Percentiles rank a stretch among this genome's conserved stretches.
Conservation (phyloP, 2,329 filamentous ascomycete species). For the Fusarium nurragi region DNA sequence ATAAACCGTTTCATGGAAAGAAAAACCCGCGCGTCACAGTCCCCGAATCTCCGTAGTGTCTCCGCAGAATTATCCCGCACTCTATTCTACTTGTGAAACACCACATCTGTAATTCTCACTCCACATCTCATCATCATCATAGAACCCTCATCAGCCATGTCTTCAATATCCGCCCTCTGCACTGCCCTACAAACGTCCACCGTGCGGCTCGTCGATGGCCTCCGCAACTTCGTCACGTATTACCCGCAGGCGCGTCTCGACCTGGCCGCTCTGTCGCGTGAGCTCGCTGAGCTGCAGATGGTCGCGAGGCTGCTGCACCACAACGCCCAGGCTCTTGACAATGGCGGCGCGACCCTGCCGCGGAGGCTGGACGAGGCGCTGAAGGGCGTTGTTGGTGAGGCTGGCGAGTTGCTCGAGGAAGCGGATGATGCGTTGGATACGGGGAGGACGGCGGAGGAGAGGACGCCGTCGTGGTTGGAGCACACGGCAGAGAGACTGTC, state of each 20-base stretch:
- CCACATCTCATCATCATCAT: constrained; percentile 17
- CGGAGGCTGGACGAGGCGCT: constrained; percentile 23
- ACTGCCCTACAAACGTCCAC: constrained; percentile 35
- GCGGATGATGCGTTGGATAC: constrained; percentile 36
- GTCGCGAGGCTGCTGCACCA: constrained; percentile 40
- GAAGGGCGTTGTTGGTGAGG: constrained; percentile 30
- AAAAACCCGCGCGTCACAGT: not conserved
- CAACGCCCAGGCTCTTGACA: constrained; percentile 35
- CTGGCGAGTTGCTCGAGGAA: constrained; percentile 35
- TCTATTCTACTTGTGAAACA: constrained; percentile 5
- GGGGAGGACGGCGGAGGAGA: constrained; percentile 19
- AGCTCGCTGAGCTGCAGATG: constrained; percentile 43
- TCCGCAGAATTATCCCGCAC: constrained; percentile 30
- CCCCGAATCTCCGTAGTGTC: constrained; percentile 17
- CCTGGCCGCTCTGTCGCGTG: constrained; percentile 40
- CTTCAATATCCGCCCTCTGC: constrained; percentile 35
- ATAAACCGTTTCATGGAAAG: not conserved
- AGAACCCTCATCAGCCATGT: not conserved
- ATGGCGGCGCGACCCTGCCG: constrained; percentile 19
- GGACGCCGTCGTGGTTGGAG: constrained; percentile 34
- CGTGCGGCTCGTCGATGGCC: constrained; percentile 29
- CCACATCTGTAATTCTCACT: not conserved
- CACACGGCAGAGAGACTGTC: constrained; percentile 39
- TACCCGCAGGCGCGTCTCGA: constrained; percentile 40
- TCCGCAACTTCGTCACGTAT: constrained; percentile 39